Evolutionary conservation across 106 monocot species (phyloP).

Genomic region (Platanthera guangdongensis): DNA sequence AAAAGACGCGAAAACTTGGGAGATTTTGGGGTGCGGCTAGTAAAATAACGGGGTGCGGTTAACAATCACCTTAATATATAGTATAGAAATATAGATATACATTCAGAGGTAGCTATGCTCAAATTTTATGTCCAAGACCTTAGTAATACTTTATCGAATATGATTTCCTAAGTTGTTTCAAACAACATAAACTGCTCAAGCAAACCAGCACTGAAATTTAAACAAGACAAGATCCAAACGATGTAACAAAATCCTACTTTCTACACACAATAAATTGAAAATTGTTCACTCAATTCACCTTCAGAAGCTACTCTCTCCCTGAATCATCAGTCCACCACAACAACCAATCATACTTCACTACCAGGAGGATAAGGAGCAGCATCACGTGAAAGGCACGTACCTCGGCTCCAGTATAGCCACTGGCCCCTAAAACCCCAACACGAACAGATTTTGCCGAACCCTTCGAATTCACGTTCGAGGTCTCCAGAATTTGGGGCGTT

Average conservation of each 20-base stretch:
- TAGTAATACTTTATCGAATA: background rate
- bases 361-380: background rate
- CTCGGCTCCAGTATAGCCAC: slow-evolving; percentile 80
- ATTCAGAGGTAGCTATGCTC: too few relatives aligned
- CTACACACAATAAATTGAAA: background rate
- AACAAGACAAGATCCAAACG: background rate
- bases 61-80: too few relatives aligned
- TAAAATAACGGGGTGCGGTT: too few relatives aligned
- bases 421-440: slow-evolving; percentile 55
- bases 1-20: too few relatives aligned
- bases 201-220: background rate
- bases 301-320: background rate
- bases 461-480: slow-evolving; percentile 8
- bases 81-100: too few relatives aligned
- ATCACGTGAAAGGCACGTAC: slow-evolving; percentile 12
- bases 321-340: background rate
- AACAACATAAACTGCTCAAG: background rate
- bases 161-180: background rate
- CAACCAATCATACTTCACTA: background rate
- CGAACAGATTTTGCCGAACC: slow-evolving; percentile 25
- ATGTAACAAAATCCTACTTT: background rate
- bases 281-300: background rate
- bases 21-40: too few relatives aligned
- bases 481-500: slow-evolving; percentile 11
- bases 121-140: background rate